Evolutionary conservation across 805 yeast genomes (phyloP).

Genomic region (Brettanomyces nanus): DNA sequence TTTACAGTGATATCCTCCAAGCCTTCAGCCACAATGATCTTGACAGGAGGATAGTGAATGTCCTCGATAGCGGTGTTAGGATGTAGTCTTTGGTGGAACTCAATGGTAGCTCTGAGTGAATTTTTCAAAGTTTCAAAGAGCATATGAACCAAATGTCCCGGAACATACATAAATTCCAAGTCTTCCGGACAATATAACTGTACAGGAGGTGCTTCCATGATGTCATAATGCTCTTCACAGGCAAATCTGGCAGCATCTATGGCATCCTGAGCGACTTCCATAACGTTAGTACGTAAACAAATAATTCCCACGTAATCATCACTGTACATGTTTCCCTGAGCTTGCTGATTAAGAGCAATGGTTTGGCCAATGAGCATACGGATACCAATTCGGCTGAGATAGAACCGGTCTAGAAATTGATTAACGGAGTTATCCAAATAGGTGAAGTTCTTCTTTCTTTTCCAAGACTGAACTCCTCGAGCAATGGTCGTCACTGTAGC

Average conservation of each 20-base stretch:
- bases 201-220: slow-evolving; percentile 80
- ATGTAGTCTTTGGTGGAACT: slow-evolving; percentile 55
- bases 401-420: slow-evolving; percentile 74
- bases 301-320: slow-evolving; percentile 82
- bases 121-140: slow-evolving; percentile 81
- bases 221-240: slow-evolving; percentile 85
- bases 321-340: slow-evolving; percentile 31
- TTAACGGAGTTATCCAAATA: slow-evolving; percentile 68
- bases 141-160: slow-evolving; percentile 90
- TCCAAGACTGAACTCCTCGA: slow-evolving; percentile 90
- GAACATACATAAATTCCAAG: slow-evolving; percentile 82
- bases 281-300: slow-evolving; percentile 75
- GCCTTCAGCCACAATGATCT: slow-evolving; percentile 82
- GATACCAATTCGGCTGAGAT: slow-evolving; percentile 86
- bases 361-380: slow-evolving; percentile 95
- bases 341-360: slow-evolving; percentile 48
- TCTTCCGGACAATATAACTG: slow-evolving; percentile 69
- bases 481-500: slow-evolving; percentile 91
- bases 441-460: slow-evolving; percentile 36
- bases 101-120: slow-evolving; percentile 84
- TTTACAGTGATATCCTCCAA: slow-evolving; percentile 86
- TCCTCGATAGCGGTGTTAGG: slow-evolving; percentile 47
- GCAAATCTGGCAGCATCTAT: slow-evolving; percentile 85
- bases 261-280: slow-evolving; percentile 79
- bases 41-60: slow-evolving; percentile 72